Evolutionary conservation across 345 rosid genomes (phyloP).

Genomic region (Euphorbia pulcherrima): DNA sequence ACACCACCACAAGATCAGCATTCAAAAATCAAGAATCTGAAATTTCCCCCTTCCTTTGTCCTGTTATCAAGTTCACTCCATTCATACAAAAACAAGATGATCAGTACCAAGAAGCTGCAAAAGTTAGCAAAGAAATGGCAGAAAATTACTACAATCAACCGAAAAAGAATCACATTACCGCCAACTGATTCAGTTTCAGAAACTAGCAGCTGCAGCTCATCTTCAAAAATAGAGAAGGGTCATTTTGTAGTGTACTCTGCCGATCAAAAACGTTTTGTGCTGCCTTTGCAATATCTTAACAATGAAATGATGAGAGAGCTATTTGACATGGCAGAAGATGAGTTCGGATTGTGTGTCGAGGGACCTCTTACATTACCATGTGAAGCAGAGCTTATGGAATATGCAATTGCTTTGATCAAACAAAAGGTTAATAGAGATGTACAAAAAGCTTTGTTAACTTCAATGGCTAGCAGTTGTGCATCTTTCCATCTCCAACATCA

Average conservation of each 20-base stretch:
- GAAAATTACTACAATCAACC: background rate
- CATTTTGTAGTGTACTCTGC: constrained; percentile 11
- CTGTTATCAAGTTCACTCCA: background rate
- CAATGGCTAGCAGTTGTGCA: background rate
- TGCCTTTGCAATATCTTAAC: constrained; percentile 6
- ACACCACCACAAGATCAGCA: background rate
- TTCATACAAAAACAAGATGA: background rate
- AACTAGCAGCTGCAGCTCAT: background rate
- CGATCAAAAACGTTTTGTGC: background rate
- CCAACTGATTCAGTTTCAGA: background rate
- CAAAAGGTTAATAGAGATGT: background rate
- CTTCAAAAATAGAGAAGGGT: constrained; percentile 8
- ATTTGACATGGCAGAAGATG: constrained; percentile 8
- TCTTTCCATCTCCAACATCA: constrained; percentile 5
- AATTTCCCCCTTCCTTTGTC: background rate
- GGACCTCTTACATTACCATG: constrained; percentile 17
- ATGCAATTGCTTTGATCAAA: background rate
- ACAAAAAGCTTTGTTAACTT: background rate
- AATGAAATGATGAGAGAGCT: background rate
- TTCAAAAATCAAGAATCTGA: background rate
- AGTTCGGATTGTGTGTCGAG: background rate
- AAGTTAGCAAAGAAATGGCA: constrained; percentile 6
- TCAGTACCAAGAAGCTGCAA: background rate
- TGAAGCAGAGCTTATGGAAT: background rate
- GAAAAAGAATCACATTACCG: background rate